Conservation (phyloP, 305 asterid species). For the Solanum chacoense region DNA sequence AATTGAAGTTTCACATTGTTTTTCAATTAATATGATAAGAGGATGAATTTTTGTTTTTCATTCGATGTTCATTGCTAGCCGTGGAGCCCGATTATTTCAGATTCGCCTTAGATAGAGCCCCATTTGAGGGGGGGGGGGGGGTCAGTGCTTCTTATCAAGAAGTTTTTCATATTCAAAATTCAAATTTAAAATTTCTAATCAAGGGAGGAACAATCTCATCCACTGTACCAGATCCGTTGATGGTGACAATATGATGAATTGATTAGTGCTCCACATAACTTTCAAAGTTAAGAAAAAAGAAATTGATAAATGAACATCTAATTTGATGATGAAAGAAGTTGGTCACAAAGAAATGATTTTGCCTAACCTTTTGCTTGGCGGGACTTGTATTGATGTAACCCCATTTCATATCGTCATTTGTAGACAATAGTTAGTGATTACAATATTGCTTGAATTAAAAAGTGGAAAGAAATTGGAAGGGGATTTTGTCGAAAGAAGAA, state of each 20-base stretch:
- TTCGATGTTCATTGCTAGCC: fast-evolving
- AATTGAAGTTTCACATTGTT: neutral
- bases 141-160: too few species aligned
- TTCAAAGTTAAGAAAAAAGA: neutral
- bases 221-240: too few species aligned
- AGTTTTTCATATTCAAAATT: too few species aligned
- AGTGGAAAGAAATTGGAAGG: neutral
- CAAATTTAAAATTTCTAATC: too few species aligned
- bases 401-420: neutral
- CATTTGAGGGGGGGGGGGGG: fast-evolving
- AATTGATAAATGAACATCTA: neutral
- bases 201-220: too few species aligned
- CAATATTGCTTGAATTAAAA: neutral
- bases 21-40: neutral
- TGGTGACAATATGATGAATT: neutral
- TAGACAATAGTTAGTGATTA: neutral
- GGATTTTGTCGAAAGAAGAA: neutral
- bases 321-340: neutral
- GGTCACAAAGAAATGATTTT: neutral
- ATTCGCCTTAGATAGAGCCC: neutral
- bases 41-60: neutral
- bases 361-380: neutral
- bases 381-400: neutral
- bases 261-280: neutral
- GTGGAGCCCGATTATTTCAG: too few species aligned